Conservation (phyloP, 192 early-diverging fungal species). For the Coemansia sp. region DNA sequence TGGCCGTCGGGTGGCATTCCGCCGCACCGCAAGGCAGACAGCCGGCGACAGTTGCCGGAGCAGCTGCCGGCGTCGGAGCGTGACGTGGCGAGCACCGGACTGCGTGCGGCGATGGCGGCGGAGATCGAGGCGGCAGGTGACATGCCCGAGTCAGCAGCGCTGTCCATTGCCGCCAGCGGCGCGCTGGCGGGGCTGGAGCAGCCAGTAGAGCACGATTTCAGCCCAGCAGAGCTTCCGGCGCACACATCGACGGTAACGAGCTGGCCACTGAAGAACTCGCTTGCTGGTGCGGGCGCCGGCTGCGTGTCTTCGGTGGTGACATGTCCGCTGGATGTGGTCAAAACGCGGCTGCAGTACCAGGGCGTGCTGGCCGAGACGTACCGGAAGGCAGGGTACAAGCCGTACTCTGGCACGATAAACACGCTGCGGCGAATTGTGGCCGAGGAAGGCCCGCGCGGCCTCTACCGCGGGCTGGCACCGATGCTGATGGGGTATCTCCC, state of each 20-base stretch:
- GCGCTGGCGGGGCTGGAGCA: not conserved
- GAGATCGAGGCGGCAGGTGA: conserved; percentile 24
- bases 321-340: conserved; percentile 92
- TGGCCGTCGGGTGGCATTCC: conserved; percentile 39
- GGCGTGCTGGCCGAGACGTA: conserved; percentile 28
- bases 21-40: conserved; percentile 26
- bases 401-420: conserved; percentile 52
- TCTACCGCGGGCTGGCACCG: conserved; percentile 85
- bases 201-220: not conserved
- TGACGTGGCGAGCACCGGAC: not conserved
- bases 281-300: conserved; percentile 81
- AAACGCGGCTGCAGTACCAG: conserved; percentile 91
- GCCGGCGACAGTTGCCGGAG: not conserved
- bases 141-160: conserved; percentile 19
- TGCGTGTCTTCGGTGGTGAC: conserved; percentile 76
- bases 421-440: conserved; percentile 67
- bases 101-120: conserved; percentile 14
- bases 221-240: not conserved
- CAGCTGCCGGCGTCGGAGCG: not conserved
- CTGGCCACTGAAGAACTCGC: conserved; percentile 61
- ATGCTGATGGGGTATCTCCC: conserved; percentile 87
- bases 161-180: not conserved
- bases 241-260: not conserved
- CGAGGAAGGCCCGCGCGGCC: conserved; percentile 81
- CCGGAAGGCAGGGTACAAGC: conserved; percentile 16